Percentiles rank a stretch among this genome's conserved stretches.
Conservation (phyloP, 176 grass and related monocot species). For the Carex cristatella region DNA sequence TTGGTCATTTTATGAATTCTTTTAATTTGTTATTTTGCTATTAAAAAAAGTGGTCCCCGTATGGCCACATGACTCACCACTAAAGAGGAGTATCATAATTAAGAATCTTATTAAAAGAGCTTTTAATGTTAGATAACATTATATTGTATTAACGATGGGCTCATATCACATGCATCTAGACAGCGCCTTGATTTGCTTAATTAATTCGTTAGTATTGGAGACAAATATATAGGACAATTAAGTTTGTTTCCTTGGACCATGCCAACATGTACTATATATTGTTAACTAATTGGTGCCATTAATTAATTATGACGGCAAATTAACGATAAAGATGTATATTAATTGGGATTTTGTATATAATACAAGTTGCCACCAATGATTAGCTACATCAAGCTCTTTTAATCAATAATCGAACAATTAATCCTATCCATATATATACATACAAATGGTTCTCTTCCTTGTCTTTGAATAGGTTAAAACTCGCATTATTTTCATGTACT, state of each 20-base stretch:
- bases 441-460: background rate
- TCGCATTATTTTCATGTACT: background rate
- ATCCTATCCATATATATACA: background rate
- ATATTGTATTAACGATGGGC: background rate
- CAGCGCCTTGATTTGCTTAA: background rate
- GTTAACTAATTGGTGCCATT: background rate
- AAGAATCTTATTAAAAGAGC: conserved; percentile 15
- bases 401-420: background rate
- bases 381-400: background rate
- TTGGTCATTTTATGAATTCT: background rate
- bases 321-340: background rate
- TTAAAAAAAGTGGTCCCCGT: background rate
- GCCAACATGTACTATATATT: background rate
- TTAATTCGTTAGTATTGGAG: background rate
- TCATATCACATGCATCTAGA: background rate
- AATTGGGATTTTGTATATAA: background rate
- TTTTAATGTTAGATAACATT: conserved; percentile 2
- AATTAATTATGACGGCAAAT: background rate
- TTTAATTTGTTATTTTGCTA: background rate
- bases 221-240: conserved; percentile 13
- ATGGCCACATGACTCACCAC: background rate
- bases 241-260: background rate
- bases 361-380: background rate
- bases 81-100: conserved; percentile 14
- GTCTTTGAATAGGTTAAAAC: background rate